phyloP scores from a whole-genome alignment of 768 basidiomycete genomes.

The Agrocybe praecox region DNA sequence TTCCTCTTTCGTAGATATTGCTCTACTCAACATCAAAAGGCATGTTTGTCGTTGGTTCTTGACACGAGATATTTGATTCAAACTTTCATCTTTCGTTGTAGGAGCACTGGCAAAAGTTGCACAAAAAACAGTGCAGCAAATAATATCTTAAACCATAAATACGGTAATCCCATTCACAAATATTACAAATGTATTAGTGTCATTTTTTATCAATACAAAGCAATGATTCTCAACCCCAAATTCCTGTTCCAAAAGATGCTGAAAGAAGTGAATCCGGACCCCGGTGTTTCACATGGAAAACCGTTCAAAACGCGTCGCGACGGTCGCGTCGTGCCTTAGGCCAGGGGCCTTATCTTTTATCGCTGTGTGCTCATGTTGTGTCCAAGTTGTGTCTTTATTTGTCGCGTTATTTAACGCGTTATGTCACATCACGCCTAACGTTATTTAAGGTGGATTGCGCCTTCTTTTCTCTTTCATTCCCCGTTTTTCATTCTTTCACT shows the following conservation, averaged over 20 bases:
- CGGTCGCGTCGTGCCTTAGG: too few relatives aligned
- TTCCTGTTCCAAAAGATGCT: too few relatives aligned
- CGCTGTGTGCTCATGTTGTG: too few relatives aligned
- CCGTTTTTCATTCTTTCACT: not conserved
- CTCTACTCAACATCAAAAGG: slow-evolving; percentile 22
- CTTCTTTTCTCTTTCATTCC: not conserved
- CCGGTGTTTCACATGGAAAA: too few relatives aligned
- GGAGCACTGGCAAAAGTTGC: slow-evolving; percentile 26
- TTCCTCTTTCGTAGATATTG: slow-evolving; percentile 16
- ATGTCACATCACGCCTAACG: not conserved
- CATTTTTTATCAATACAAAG: too few relatives aligned
- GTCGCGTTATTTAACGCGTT: not conserved
- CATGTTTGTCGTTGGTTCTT: not conserved
- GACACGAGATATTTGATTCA: not conserved
- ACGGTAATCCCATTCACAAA: too few relatives aligned
- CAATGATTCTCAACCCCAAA: too few relatives aligned
- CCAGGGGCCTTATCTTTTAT: too few relatives aligned
- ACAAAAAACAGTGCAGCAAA: slow-evolving; percentile 24
- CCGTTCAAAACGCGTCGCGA: too few relatives aligned
- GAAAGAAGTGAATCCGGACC: too few relatives aligned
- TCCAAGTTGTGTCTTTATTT: not conserved
- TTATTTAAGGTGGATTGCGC: slow-evolving; percentile 1
- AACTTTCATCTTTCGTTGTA: slow-evolving; percentile 2
- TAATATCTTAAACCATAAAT: slow-evolving; percentile 6
- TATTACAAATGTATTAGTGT: too few relatives aligned